phyloP scores from a whole-genome alignment of 495 filamentous ascomycete genomes.

The Bathelium albidoporum region DNA sequence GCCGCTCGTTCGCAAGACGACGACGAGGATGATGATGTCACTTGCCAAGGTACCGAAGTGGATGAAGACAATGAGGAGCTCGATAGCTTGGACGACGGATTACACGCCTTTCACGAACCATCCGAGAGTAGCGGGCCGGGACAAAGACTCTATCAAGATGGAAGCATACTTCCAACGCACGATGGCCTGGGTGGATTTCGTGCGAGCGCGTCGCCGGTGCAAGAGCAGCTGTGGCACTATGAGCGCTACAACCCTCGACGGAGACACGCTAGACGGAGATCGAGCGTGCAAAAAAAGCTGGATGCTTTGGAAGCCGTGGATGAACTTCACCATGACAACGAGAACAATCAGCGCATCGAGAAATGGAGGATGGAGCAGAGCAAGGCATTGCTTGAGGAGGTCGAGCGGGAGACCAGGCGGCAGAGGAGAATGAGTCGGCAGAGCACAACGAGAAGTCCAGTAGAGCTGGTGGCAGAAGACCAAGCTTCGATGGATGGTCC shows the following conservation, averaged over 20 bases:
- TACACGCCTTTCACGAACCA: constrained; percentile 69
- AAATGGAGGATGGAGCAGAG: constrained; percentile 90
- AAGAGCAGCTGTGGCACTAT: constrained; percentile 77
- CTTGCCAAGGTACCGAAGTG: constrained; percentile 38
- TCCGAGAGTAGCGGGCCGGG: constrained; percentile 44
- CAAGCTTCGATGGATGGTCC: not conserved
- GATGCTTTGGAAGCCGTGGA: constrained; percentile 57
- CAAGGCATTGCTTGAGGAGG: constrained; percentile 69
- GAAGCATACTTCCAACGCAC: constrained; percentile 71
- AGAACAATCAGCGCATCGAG: constrained; percentile 75
- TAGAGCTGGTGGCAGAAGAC: constrained; percentile 17
- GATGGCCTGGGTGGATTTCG: constrained; percentile 84
- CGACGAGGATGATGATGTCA: constrained; percentile 42
- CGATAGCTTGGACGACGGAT: constrained; percentile 82
- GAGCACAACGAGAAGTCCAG: constrained; percentile 24
- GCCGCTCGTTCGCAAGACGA: constrained; percentile 41
- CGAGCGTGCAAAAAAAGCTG: constrained; percentile 52
- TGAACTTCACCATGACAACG: constrained; percentile 45
- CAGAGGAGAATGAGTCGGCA: constrained; percentile 31
- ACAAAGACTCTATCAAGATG: constrained; percentile 40
- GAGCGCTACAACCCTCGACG: constrained; percentile 67
- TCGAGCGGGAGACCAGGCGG: constrained; percentile 69
- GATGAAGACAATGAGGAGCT: constrained; percentile 65
- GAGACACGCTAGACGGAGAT: constrained; percentile 37
- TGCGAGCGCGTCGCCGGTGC: constrained; percentile 43